Percentiles rank a stretch among this genome's conserved stretches.
phyloP scores from a whole-genome alignment of 1,284 basidiomycete species.

The Malassezia pachydermatis region DNA sequence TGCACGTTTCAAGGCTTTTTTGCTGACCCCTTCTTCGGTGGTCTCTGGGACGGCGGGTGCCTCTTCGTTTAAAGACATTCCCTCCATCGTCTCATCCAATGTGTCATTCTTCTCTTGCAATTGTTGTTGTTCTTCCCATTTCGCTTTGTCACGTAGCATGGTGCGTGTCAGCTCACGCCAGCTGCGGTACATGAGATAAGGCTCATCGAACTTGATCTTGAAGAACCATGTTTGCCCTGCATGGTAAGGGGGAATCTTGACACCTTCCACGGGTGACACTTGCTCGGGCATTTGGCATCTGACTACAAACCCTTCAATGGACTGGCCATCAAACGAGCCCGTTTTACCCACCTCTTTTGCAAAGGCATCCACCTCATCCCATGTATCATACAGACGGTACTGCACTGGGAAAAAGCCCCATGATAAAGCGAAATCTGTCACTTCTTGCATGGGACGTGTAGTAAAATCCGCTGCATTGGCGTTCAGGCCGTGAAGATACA shows the following conservation, averaged over 20 bases:
- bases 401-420: conserved; percentile 85
- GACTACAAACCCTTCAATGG: conserved; percentile 93
- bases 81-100: background rate
- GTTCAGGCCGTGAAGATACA: conserved; percentile 80
- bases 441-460: conserved; percentile 56
- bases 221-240: conserved; percentile 86
- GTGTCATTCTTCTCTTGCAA: background rate
- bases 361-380: conserved; percentile 64
- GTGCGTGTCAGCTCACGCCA: conserved; percentile 87
- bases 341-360: conserved; percentile 63
- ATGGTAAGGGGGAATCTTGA: conserved; percentile 35
- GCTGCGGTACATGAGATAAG: conserved; percentile 95
- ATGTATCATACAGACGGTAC: conserved; percentile 56
- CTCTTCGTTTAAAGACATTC: background rate
- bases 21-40: conserved; percentile 10
- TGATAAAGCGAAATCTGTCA: conserved; percentile 64
- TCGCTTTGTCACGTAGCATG: conserved; percentile 30
- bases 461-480: conserved; percentile 61
- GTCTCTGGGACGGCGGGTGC: background rate
- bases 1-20: conserved; percentile 21
- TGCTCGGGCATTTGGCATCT: conserved; percentile 31
- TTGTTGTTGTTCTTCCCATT: conserved; percentile 13
- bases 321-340: conserved; percentile 66
- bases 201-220: conserved; percentile 98
- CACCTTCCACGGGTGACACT: background rate